Evolutionary conservation across 164 flowering plant genomes (phyloP).

Genomic region (Warburgia ugandensis): DNA sequence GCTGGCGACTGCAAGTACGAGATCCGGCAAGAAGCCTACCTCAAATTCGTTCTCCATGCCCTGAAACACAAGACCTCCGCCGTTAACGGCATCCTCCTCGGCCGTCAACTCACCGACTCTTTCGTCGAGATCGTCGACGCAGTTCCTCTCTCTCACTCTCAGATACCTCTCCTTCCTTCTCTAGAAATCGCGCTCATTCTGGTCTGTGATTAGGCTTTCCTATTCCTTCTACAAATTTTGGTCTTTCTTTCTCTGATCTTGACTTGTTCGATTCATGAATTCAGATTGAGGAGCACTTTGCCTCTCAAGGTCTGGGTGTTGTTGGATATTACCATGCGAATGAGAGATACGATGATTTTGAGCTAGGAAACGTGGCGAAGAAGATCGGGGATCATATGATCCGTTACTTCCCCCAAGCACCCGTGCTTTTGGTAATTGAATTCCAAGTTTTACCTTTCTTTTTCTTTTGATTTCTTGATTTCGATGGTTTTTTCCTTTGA

Average conservation of each 20-base stretch:
- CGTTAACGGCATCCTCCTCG: constrained; percentile 83
- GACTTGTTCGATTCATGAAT: neutral
- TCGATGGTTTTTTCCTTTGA: neutral
- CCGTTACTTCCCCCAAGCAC: constrained; percentile 76
- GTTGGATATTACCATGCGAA: constrained; percentile 96
- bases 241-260: constrained; percentile 1
- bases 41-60: constrained; percentile 84
- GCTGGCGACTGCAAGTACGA: constrained; percentile 48
- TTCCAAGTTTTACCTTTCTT: neutral
- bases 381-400: constrained; percentile 86
- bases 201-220: constrained; percentile 23
- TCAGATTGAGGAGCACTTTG: constrained; percentile 82
- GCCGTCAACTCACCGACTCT: constrained; percentile 35
- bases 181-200: constrained; percentile 87
- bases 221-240: neutral
- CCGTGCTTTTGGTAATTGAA: constrained; percentile 62
- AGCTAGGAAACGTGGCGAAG: constrained; percentile 64
- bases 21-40: constrained; percentile 74
- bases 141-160: constrained; percentile 89
- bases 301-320: constrained; percentile 50
- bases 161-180: constrained; percentile 73
- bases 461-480: neutral
- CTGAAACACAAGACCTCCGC: constrained; percentile 65
- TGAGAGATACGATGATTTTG: constrained; percentile 76
- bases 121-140: constrained; percentile 71